Base-by-base conservation (phyloP, 768 basidiomycete species). In the Russula sp. region DNA sequence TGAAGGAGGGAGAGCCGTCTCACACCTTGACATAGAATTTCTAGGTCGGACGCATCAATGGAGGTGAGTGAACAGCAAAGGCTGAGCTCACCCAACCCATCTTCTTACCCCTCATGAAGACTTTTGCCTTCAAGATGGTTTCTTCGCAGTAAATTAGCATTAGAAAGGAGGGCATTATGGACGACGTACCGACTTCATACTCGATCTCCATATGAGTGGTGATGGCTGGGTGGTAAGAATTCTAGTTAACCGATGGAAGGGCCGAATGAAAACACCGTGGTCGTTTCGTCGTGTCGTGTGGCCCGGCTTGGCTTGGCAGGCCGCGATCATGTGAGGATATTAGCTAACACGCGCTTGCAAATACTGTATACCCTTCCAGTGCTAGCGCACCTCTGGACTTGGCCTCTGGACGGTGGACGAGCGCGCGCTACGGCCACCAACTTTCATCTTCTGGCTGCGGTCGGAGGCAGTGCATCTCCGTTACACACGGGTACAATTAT, bases 111-210 rank as follows among this genome's bases (percentile, higher is more conserved):
- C 48, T 54, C 60, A 66, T 67, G 54, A 66, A 61, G 8, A 58
- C 65, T n/a, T 62, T 67, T n/a, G 66, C 66, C 60, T 47, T 67
- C 14, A 65, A 5, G 22, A 67, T 34, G 3, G 57, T 47, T 51
- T 67, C 66, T 67, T 60, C 32, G 25, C 8, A n/a, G 25, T 29
- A 29, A 29, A 29, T 29, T 4, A 7, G 6, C 18, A 4, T 55
- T 16, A 42, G 52, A 46, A 2, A 53, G 20, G 7, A 18, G 7
- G 7, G 6, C 20, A 38, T 18, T 10, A 32, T 4, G 5, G 11
- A 7, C 2, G 8, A 62, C 66, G 6, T n/a, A 67, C 66, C 66
- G 32, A 67, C 65, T 67, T 67, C 66, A 60, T 67, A 67, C 49
- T 67, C 60, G 47, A 25, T 41, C 39, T 58, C 64, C 50, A 62